These are phyloP conservation scores for Crithidia sp. DNA, from an alignment of 208 protist species.

Conservation along the genomic window DNA sequence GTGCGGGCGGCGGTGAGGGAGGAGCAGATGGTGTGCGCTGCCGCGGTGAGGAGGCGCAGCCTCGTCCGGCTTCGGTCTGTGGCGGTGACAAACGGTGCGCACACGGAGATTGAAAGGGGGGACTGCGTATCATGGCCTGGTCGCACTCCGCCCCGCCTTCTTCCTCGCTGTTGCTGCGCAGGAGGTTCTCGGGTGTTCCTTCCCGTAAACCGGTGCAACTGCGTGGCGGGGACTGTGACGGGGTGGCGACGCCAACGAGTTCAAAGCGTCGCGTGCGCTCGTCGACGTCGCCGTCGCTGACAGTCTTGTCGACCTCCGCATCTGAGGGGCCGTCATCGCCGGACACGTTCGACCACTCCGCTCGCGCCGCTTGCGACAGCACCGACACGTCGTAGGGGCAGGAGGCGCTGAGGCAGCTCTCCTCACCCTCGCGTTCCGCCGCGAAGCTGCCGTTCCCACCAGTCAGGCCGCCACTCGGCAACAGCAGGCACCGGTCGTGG, in stretches of 20 bases:
- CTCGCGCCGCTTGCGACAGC: conserved; percentile 40
- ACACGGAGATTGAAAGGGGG: too few species aligned
- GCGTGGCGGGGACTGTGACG: too few species aligned
- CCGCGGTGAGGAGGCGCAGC: neutral
- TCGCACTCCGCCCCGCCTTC: too few species aligned
- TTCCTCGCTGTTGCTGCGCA: too few species aligned
- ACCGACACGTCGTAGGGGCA: conserved; percentile 41
- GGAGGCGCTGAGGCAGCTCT: conserved; percentile 17
- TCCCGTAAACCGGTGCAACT: too few species aligned
- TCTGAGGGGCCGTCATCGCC: neutral
- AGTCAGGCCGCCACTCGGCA: conserved; percentile 11
- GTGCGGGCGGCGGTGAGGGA: neutral
- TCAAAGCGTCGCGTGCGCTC: neutral
- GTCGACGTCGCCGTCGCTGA: neutral
- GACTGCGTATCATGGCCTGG: too few species aligned
- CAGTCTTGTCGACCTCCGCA: too few species aligned
- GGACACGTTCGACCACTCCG: conserved; percentile 29
- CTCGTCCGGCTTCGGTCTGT: too few species aligned
- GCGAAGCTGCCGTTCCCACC: neutral
- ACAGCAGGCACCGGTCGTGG: conserved; percentile 41
- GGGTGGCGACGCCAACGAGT: too few species aligned
- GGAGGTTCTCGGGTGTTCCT: too few species aligned
- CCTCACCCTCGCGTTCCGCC: conserved; percentile 6
- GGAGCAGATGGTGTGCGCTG: neutral
- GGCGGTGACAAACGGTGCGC: too few species aligned